A percentile compares a stretch with the other conserved stretches of the same genome.
These are phyloP conservation scores for Penicillium canariense DNA, from an alignment of 495 filamentous ascomycete genomes.

Conservation along the genomic window DNA sequence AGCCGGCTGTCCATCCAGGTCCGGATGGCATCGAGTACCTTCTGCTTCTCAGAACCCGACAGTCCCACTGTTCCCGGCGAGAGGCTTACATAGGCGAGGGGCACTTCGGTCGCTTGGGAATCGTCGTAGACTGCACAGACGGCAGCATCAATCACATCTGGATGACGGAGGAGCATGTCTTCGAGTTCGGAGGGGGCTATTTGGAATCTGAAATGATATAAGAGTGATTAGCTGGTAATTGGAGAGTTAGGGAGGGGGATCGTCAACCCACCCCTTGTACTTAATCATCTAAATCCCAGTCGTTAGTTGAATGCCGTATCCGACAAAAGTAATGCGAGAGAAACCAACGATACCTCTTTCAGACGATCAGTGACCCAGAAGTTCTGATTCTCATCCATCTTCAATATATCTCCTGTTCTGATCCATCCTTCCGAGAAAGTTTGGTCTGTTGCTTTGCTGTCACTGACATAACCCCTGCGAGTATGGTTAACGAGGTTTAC, in stretches of 20 bases:
- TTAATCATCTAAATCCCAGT: slow-evolving; percentile 42
- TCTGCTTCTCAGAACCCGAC: slow-evolving; percentile 35
- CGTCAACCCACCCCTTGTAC: slow-evolving; percentile 36
- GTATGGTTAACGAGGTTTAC: background rate
- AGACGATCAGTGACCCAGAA: slow-evolving; percentile 11
- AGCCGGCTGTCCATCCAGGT: slow-evolving; percentile 14
- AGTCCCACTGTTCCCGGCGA: slow-evolving; percentile 24
- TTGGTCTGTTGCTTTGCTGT: slow-evolving; percentile 1
- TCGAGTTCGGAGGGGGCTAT: slow-evolving; percentile 81
- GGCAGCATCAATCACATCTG: slow-evolving; percentile 64
- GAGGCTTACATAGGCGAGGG: slow-evolving; percentile 66
- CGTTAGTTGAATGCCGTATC: background rate
- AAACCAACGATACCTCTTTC: slow-evolving; percentile 5
- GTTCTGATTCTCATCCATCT: slow-evolving; percentile 7
- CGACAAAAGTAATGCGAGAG: background rate
- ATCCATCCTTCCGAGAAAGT: slow-evolving; percentile 9
- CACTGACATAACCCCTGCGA: slow-evolving; percentile 7
- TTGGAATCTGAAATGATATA: slow-evolving; percentile 53
- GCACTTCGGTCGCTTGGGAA: slow-evolving; percentile 67
- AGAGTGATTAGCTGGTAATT: background rate
- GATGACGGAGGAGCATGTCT: slow-evolving; percentile 63
- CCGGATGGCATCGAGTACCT: slow-evolving; percentile 22
- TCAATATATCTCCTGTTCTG: slow-evolving; percentile 8
- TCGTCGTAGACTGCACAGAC: slow-evolving; percentile 67
- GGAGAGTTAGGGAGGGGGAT: background rate